Conservation (phyloP, 768 basidiomycete genomes). For the Dioszegia hungarica region DNA sequence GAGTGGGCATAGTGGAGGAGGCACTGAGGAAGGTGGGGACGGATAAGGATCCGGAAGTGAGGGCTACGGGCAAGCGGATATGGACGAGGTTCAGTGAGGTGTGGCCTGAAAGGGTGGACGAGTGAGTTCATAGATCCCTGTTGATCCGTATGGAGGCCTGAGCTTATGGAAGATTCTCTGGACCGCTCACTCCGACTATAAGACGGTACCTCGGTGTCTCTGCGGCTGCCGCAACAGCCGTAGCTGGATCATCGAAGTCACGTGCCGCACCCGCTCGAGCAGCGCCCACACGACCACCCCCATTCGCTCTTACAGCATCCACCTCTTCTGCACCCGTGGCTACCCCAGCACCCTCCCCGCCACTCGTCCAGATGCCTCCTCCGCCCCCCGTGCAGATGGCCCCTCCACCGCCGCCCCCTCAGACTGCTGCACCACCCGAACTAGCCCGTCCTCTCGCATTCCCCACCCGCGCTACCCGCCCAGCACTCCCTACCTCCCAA, state of each 20-base stretch:
- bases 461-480: background rate
- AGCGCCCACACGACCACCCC: slow-evolving; percentile 5
- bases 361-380: background rate
- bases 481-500: background rate
- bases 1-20: slow-evolving; percentile 43
- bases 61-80: slow-evolving; percentile 47
- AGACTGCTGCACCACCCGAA: background rate
- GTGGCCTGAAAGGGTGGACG: slow-evolving; percentile 48
- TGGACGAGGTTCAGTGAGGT: slow-evolving; percentile 47
- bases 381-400: too few species aligned
- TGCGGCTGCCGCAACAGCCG: slow-evolving; percentile 19
- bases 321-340: background rate
- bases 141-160: too few species aligned
- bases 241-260: slow-evolving; percentile 20
- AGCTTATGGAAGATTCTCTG: slow-evolving; percentile 46
- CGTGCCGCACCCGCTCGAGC: background rate
- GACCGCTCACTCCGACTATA: slow-evolving; percentile 50
- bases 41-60: slow-evolving; percentile 50
- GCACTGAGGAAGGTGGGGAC: slow-evolving; percentile 48
- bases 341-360: too few species aligned
- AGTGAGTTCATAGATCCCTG: slow-evolving; percentile 34
- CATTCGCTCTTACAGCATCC: slow-evolving; percentile 1
- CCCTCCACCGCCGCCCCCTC: background rate
- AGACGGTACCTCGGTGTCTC: slow-evolving; percentile 47
- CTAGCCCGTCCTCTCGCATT: background rate